Base-by-base conservation (phyloP, 768 basidiomycete species). In the Mycena sanguinolenta region DNA sequence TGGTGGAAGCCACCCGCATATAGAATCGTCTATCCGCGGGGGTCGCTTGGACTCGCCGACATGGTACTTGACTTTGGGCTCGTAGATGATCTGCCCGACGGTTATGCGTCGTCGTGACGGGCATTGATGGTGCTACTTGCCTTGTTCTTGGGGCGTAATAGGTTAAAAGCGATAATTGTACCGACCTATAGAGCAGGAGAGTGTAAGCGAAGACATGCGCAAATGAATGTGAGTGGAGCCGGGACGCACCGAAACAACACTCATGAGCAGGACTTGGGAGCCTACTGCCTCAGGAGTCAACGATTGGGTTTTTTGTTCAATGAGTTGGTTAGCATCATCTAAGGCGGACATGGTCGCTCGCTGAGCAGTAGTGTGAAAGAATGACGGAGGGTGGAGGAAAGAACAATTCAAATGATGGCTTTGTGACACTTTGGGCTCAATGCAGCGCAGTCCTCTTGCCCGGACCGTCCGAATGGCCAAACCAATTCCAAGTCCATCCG, bases 1-100 rank as follows among this genome's bases (percentile, higher is more conserved):
- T 1, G 96, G 96, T 10, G 92, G 91, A 0, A 98, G 83, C 97
- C 97, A 99, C 72, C 95, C 95, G 58, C 95, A 86, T 62, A 95
- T 79, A 2, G 91, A 89, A 75, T 91, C 89, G 16, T 89, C 90
- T 72, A 95, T 92, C 32, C 85, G 86, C 14, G 93, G 92, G 27
- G 92, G 92, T 13, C 82, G 78, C 79, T 92, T 92, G 3, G 71
- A 30, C 78, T 89, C 80, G 50, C 88, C 90, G 54, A 85, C 82
- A 79, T 92, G 91, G 76, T 95, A 95, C 79, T 94, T 95, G 77
- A 91, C 87, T 81, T 95, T 96, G 67, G 93, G 95, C 77, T 94
- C 91, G 79, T 95, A 95, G 53, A 94, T 87, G 68, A 89, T 85
- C 92, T 93, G 58, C 53, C 6, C 36, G 38, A 9, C 16, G n/a